These are phyloP conservation scores for Candida anutae DNA, from an alignment of 1,139 yeast species.

Conservation along the genomic window DNA sequence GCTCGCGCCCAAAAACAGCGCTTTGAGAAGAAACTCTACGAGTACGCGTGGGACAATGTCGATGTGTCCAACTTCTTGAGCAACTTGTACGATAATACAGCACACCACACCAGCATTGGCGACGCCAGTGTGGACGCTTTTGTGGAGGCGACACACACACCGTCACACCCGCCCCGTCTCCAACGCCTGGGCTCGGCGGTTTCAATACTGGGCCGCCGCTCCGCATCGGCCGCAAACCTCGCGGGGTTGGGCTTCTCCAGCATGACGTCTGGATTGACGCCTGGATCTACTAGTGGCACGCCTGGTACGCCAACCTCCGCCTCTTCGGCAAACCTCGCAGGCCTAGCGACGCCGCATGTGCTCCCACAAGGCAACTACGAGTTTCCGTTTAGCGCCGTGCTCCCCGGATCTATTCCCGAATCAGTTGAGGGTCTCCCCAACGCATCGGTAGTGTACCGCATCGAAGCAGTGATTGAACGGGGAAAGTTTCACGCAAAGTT, in stretches of 20 bases:
- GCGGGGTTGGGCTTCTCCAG: conserved; percentile 11
- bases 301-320: no score
- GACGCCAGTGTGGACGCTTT: no score
- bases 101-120: conserved; percentile 2
- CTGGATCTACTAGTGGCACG: conserved; percentile 1
- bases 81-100: conserved; percentile 22
- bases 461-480: conserved; percentile 77
- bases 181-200: conserved; percentile 20
- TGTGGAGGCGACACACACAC: conserved; percentile 1
- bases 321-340: conserved; percentile 12
- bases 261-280: conserved; percentile 4
- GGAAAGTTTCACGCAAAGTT: conserved; percentile 68
- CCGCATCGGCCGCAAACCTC: conserved; percentile 20
- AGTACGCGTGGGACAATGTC: conserved; percentile 67
- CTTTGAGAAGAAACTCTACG: conserved; percentile 62
- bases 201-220: conserved; percentile 25
- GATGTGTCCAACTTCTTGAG: conserved; percentile 36
- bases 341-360: conserved; percentile 14
- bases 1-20: conserved; percentile 39
- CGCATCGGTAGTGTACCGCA: conserved; percentile 67
- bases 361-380: conserved; percentile 77
- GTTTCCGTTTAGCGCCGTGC: conserved; percentile 76
- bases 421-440: conserved; percentile 88
- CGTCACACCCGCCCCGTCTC: no score
- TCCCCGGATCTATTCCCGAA: conserved; percentile 84